phyloP scores from a whole-genome alignment of 1,284 basidiomycete species.

The Tetrapyrgos nigripes region DNA sequence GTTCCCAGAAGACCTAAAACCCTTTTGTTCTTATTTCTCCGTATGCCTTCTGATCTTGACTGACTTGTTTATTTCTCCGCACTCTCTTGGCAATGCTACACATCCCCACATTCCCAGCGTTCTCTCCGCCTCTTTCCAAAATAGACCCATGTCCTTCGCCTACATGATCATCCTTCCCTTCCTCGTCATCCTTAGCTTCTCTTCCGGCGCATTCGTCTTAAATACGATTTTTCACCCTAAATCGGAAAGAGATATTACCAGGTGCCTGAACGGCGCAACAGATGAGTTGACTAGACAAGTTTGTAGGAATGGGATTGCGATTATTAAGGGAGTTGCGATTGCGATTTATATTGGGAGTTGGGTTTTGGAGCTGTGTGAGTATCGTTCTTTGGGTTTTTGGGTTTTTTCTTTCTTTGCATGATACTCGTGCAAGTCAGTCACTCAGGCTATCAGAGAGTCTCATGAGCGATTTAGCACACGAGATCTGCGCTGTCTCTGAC shows the following conservation, averaged over 20 bases:
- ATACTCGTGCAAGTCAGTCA: background rate
- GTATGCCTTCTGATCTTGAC: too few relatives aligned
- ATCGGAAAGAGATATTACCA: constrained; percentile 34
- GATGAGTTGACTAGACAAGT: constrained; percentile 35
- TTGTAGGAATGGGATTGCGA: constrained; percentile 41
- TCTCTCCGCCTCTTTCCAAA: constrained; percentile 53
- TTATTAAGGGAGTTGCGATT: constrained; percentile 44
- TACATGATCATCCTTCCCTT: constrained; percentile 54
- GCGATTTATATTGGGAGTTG: constrained; percentile 48
- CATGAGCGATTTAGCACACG: too few relatives aligned
- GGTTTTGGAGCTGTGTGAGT: constrained; percentile 59
- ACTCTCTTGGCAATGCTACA: background rate
- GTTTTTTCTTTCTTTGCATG: background rate
- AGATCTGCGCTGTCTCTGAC: too few relatives aligned
- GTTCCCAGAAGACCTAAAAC: background rate
- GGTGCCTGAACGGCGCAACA: constrained; percentile 40
- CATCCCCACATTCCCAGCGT: constrained; percentile 40
- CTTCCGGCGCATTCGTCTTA: constrained; percentile 51
- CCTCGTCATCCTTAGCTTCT: constrained; percentile 53
- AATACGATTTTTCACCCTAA: constrained; percentile 50
- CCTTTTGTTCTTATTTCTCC: constrained; percentile 9
- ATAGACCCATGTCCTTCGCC: constrained; percentile 50
- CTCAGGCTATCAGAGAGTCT: background rate
- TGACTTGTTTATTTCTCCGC: too few relatives aligned
- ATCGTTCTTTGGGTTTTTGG: background rate